phyloP scores from a whole-genome alignment of 129 eudicot genomes.

The Erigeron canadensis region DNA sequence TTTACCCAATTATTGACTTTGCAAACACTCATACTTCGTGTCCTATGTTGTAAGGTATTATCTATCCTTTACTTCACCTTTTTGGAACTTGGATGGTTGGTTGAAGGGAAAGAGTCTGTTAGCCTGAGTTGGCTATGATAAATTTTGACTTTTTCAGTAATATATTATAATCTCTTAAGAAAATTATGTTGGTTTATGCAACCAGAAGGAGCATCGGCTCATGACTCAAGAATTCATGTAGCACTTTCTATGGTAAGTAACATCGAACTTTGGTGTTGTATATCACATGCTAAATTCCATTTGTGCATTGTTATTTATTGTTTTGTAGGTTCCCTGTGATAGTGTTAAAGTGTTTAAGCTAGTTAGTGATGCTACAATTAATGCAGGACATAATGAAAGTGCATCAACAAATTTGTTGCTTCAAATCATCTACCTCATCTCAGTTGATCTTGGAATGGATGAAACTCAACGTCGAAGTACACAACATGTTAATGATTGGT shows the following conservation, averaged over 20 bases:
- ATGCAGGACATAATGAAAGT: slow-evolving; percentile 4
- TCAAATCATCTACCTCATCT: no score
- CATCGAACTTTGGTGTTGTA: neutral
- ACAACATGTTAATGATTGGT: no score
- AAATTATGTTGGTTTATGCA: slow-evolving; percentile 31
- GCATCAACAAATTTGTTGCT: no score
- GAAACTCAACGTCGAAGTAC: no score
- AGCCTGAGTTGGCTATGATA: neutral
- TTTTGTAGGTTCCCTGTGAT: slow-evolving; percentile 64
- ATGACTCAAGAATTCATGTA: slow-evolving; percentile 66
- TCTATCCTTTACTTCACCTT: neutral
- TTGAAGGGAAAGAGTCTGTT: neutral
- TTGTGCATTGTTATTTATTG: neutral
- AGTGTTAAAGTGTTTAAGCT: slow-evolving; percentile 74
- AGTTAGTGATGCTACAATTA: slow-evolving; percentile 70
- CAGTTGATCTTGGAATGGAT: no score
- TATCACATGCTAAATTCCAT: neutral
- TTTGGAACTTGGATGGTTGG: neutral
- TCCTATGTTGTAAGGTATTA: slow-evolving; percentile 80
- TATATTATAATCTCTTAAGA: neutral
- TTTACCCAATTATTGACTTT: slow-evolving; percentile 75
- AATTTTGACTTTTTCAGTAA: neutral
- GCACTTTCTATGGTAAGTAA: slow-evolving; percentile 82
- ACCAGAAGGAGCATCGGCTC: slow-evolving; percentile 90
- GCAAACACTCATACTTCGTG: slow-evolving; percentile 73